phyloP scores from a whole-genome alignment of 192 early-diverging fungal genomes.

The Coemansia sp. region DNA sequence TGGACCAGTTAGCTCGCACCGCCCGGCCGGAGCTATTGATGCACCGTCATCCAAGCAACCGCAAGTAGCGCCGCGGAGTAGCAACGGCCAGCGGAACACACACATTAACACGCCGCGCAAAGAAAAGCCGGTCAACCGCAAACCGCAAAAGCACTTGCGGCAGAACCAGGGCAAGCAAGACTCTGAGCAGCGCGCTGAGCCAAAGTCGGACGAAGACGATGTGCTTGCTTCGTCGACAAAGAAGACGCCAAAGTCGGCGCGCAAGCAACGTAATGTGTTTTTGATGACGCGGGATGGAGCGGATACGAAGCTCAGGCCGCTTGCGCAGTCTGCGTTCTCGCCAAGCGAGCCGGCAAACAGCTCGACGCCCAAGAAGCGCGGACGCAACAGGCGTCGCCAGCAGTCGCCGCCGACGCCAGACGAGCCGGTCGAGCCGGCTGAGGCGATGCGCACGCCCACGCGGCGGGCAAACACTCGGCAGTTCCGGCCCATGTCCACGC shows the following conservation, averaged over 20 bases:
- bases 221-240: slow-evolving; percentile 13
- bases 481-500: slow-evolving; percentile 12
- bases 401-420: slow-evolving; percentile 4
- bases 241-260: slow-evolving; percentile 1
- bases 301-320: slow-evolving; percentile 1
- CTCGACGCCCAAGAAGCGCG: slow-evolving; percentile 6
- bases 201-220: neutral
- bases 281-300: slow-evolving; percentile 22
- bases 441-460: slow-evolving; percentile 15
- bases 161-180: slow-evolving; percentile 9
- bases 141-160: neutral
- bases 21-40: neutral
- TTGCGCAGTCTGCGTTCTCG: neutral
- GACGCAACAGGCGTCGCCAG: slow-evolving; percentile 28
- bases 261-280: slow-evolving; percentile 11
- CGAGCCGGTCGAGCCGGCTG: slow-evolving; percentile 7
- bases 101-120: too few relatives aligned
- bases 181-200: slow-evolving; percentile 26
- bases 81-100: too few relatives aligned
- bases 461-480: slow-evolving; percentile 9
- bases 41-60: neutral
- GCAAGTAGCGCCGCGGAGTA: neutral
- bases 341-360: neutral
- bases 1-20: neutral
- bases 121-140: neutral